These are phyloP conservation scores for Umbelopsis sp. DNA, from an alignment of 192 early-diverging fungal genomes.

Conservation along the genomic window DNA sequence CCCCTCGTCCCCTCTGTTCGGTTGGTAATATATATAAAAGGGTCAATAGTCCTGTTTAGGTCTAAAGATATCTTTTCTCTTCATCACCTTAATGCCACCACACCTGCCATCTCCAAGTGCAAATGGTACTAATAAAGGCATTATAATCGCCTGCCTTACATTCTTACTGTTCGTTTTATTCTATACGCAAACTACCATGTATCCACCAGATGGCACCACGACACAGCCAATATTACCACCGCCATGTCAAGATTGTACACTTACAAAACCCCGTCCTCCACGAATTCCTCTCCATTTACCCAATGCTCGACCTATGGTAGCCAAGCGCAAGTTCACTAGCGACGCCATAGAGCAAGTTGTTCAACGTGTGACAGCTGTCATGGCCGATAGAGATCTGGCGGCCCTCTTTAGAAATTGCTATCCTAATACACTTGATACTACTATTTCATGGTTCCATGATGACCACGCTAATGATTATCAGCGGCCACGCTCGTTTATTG, in stretches of 20 bases:
- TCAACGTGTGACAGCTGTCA: slow-evolving; percentile 25
- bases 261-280: slow-evolving; percentile 9
- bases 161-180: slow-evolving; percentile 2
- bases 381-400: slow-evolving; percentile 54
- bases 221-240: background rate
- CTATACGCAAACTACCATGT: slow-evolving; percentile 7
- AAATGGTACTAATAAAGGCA: slow-evolving; percentile 5
- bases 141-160: background rate
- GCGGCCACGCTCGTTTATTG: slow-evolving; percentile 59
- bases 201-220: background rate
- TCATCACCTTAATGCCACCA: background rate
- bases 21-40: background rate
- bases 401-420: slow-evolving; percentile 63
- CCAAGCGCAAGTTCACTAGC: slow-evolving; percentile 52
- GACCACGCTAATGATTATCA: slow-evolving; percentile 16
- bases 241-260: slow-evolving; percentile 3
- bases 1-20: background rate
- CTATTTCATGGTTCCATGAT: slow-evolving; percentile 55
- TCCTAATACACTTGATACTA: slow-evolving; percentile 73
- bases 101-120: background rate
- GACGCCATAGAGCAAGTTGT: slow-evolving; percentile 50
- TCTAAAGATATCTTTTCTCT: no score
- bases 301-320: slow-evolving; percentile 34
- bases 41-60: background rate
- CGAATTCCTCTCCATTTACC: slow-evolving; percentile 13